phyloP scores from a whole-genome alignment of 495 filamentous ascomycete species.

The Polyplosphaeria fusca region DNA sequence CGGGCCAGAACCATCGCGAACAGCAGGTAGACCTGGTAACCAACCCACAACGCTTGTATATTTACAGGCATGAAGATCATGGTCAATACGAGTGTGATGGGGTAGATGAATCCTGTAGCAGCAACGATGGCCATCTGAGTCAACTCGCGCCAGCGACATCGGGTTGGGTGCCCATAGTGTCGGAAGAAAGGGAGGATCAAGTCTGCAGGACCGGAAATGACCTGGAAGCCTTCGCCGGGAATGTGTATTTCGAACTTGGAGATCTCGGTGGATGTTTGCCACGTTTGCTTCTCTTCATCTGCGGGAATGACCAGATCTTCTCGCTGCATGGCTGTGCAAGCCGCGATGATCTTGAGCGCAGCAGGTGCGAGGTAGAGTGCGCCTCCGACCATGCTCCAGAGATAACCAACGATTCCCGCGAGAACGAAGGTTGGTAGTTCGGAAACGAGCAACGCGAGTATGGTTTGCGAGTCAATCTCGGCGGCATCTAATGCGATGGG shows the following conservation, averaged over 20 bases:
- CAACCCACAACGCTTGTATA: background rate
- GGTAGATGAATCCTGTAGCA: background rate
- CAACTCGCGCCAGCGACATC: background rate
- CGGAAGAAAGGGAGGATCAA: background rate
- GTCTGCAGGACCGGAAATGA: background rate
- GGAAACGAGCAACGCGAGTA: background rate
- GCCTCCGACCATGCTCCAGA: background rate
- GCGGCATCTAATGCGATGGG: background rate
- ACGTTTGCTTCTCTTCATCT: background rate
- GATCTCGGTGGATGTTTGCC: background rate
- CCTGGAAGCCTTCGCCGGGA: background rate
- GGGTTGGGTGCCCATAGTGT: background rate
- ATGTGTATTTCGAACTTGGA: background rate
- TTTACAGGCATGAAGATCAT: background rate
- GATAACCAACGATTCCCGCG: background rate
- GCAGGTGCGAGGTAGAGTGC: background rate
- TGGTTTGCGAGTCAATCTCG: background rate
- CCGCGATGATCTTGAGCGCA: background rate
- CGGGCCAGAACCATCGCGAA: background rate
- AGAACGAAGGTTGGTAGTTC: background rate
- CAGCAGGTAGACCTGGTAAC: background rate
- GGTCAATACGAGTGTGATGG: background rate
- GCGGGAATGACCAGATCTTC: background rate
- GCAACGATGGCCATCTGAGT: background rate
- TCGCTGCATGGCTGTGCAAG: background rate